Percentiles rank a stretch among this genome's conserved stretches.
phyloP scores from a whole-genome alignment of 768 basidiomycete species.

The Cystofilobasidium ferigula region DNA sequence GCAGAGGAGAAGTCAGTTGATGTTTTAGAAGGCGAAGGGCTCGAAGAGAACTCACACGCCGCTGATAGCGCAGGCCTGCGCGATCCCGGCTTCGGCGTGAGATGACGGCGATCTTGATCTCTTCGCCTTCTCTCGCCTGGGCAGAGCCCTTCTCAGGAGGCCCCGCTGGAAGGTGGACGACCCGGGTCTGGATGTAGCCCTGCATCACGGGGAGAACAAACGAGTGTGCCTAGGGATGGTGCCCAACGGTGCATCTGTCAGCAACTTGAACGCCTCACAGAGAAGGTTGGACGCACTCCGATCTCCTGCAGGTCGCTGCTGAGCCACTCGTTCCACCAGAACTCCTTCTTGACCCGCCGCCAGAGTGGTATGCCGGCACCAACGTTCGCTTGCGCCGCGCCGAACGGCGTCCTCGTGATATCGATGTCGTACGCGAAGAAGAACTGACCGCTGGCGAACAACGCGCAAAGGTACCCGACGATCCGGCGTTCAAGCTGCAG shows the following conservation, averaged over 20 bases:
- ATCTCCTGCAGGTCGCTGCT: conserved; percentile 73
- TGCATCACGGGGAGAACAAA: conserved; percentile 58
- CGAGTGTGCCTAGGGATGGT: background rate
- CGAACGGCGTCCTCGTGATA: conserved; percentile 10
- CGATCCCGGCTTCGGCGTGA: conserved; percentile 79
- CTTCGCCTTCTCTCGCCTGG: background rate
- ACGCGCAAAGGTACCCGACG: conserved; percentile 6
- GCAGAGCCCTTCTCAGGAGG: background rate
- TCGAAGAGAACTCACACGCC: conserved; percentile 42
- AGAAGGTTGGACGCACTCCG: conserved; percentile 48
- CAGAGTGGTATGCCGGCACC: conserved; percentile 52
- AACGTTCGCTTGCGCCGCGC: background rate
- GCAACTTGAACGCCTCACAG: too few relatives aligned
- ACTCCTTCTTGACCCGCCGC: conserved; percentile 77
- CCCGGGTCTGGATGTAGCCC: conserved; percentile 71
- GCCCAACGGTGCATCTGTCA: background rate
- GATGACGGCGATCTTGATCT: conserved; percentile 44
- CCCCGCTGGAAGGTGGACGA: conserved; percentile 47
- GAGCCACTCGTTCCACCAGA: conserved; percentile 95
- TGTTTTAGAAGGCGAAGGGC: background rate
- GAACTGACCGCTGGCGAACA: conserved; percentile 18
- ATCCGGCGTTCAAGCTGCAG: conserved; percentile 12
- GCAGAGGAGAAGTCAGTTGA: background rate
- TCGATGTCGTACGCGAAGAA: conserved; percentile 20
- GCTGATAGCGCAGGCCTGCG: conserved; percentile 85